Conservation (phyloP, 73 alveolate species). For the Paramecium sexaurelia region DNA sequence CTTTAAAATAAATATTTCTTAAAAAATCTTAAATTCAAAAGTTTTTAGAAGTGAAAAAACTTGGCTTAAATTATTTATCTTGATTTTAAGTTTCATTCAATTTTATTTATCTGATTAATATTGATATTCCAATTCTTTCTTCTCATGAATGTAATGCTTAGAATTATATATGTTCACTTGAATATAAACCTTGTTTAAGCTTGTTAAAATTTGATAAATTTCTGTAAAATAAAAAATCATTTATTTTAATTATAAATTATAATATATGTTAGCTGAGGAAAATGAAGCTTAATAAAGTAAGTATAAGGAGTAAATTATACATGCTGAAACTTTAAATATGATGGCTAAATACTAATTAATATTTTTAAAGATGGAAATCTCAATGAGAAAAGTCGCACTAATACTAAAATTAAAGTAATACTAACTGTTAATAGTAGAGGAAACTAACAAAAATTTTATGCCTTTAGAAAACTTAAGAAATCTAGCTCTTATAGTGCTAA, state of each 20-base stretch:
- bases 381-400: constrained; percentile 40
- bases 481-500: not conserved
- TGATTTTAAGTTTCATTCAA: too few relatives aligned
- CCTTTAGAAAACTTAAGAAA: constrained; percentile 26
- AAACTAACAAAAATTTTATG: not conserved
- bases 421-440: not conserved
- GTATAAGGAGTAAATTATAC: constrained; percentile 63
- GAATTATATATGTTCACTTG: too few relatives aligned
- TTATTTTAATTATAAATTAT: not conserved
- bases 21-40: too few relatives aligned
- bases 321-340: constrained; percentile 75
- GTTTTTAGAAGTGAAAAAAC: too few relatives aligned
- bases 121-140: too few relatives aligned
- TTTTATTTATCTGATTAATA: too few relatives aligned
- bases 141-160: too few relatives aligned
- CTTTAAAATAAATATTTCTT: too few relatives aligned
- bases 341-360: constrained; percentile 78
- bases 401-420: constrained; percentile 52
- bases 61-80: too few relatives aligned
- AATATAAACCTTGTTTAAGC: too few relatives aligned
- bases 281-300: not conserved
- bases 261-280: not conserved
- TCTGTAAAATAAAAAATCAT: not conserved
- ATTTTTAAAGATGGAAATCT: constrained; percentile 73
- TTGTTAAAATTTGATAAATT: too few relatives aligned